Base-by-base conservation (phyloP, 192 early-diverging fungal species). In the Phycomyces blakesleeanus region DNA sequence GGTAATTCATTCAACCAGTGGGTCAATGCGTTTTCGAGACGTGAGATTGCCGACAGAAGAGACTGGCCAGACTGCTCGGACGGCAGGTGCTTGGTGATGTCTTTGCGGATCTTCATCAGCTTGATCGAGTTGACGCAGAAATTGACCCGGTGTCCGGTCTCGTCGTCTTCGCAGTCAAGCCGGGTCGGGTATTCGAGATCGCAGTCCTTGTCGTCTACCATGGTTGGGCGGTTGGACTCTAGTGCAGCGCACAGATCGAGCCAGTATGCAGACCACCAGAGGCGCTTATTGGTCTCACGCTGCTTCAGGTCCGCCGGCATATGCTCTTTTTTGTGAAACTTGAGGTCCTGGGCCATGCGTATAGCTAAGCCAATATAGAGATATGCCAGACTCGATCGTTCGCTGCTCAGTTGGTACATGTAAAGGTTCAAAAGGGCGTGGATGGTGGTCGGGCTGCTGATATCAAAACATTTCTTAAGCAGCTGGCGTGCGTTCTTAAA, bases 231-330 rank as follows among this genome's bases (percentile, higher is more conserved):
- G 44, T 76, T 76, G 9, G 69, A 67, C 50, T 76, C 74, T 6
- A 76, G 51, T 5, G 74, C 74, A n/a, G 74, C 74, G 52, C 74
- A 76, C 10, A 76, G 61, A 55, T 76, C 74, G 9, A 76, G 57
- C 74, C 74, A 76, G 52, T 76, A 76, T 11, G 74, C 74, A 24
- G 74, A 71, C 74, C 74, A 76, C 74, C 74, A 76, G 10, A 76
- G 22, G 12, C 74, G 63, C 29, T 76, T 76, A 42, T 70, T 76
- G 20, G 65, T 71, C 54, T 76, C 74, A 20, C 68, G 63, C 41
- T 67, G 68, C 44, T 58, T 64, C 0, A 69, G 54, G 55, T 76
- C 74, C 7, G 58, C 51, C 22, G 74, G 55, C 55, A 66, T 59
- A 55, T 63, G 60, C 22, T 76, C 74, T 50, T 70, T 71, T 49